These are phyloP conservation scores for Ceratobasidium papillatum DNA, from an alignment of 1,284 basidiomycete genomes.

Conservation along the genomic window DNA sequence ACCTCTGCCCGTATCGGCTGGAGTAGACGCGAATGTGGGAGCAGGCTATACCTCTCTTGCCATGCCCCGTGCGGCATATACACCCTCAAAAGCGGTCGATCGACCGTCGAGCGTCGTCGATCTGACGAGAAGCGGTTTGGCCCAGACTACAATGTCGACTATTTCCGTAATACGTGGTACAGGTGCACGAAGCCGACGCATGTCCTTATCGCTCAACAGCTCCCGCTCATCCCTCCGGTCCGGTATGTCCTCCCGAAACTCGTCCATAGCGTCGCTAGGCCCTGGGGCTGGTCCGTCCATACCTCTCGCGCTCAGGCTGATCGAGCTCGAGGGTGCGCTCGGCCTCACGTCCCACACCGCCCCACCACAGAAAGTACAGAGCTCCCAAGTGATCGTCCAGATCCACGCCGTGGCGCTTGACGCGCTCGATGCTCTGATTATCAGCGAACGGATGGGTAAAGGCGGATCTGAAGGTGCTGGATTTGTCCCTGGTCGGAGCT, in stretches of 20 bases:
- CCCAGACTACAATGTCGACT: conserved; percentile 85
- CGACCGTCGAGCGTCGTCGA: conserved; percentile 65
- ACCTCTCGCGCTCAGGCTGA: conserved; percentile 58
- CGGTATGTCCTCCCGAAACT: conserved; percentile 37
- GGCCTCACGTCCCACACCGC: conserved; percentile 72
- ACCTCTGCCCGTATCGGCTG: conserved; percentile 48
- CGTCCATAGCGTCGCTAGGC: conserved; percentile 29
- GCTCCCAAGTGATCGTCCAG: conserved; percentile 77
- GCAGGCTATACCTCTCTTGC: conserved; percentile 74
- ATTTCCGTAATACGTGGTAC: conserved; percentile 78
- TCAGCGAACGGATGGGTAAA: conserved; percentile 57
- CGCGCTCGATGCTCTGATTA: conserved; percentile 70
- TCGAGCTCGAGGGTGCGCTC: conserved; percentile 52
- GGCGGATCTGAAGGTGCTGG: conserved; percentile 61
- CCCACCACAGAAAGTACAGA: conserved; percentile 75
- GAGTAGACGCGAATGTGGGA: conserved; percentile 52
- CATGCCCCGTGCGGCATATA: conserved; percentile 67
- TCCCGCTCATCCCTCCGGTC: conserved; percentile 43
- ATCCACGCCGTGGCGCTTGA: conserved; percentile 87
- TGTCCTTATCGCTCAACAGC: conserved; percentile 16
- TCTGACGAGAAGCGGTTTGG: conserved; percentile 74
- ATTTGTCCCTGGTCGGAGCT: conserved; percentile 82
- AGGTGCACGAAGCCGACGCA: conserved; percentile 49
- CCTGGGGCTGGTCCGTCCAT: conserved; percentile 42
- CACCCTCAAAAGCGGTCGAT: conserved; percentile 53